Conservation (phyloP, 225 moss, liverwort and hornwort genomes). For the Thuidium tamariscinum region DNA sequence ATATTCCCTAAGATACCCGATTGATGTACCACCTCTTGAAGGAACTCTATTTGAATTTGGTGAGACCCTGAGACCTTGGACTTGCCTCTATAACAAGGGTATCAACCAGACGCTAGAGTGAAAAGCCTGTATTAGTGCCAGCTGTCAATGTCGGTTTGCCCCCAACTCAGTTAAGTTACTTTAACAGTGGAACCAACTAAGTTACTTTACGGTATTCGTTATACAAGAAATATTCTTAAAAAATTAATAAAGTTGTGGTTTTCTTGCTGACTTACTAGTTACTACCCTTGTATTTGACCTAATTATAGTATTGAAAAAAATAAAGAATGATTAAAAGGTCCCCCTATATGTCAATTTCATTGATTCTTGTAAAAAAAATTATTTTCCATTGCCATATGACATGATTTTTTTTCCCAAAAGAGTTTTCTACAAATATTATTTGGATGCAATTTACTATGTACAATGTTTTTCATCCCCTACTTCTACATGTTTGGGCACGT, state of each 20-base stretch:
- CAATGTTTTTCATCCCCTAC: rapidly evolving
- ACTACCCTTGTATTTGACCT: background rate
- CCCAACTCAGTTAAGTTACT: background rate
- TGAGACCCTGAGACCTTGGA: background rate
- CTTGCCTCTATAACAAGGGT: background rate
- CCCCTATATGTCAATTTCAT: background rate
- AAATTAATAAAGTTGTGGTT: background rate
- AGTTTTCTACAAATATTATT: rapidly evolving
- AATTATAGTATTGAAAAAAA: background rate
- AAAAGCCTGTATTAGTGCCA: background rate
- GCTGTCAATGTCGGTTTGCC: background rate
- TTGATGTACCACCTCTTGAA: background rate
- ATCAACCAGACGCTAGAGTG: too few species aligned
- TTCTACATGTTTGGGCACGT: background rate
- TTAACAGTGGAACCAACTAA: background rate
- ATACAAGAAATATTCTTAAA: background rate
- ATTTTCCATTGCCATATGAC: background rate
- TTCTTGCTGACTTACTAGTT: background rate
- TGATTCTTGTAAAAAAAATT: too few species aligned
- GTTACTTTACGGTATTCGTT: background rate
- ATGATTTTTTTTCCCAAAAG: background rate
- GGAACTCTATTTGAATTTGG: background rate
- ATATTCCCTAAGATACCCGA: background rate
- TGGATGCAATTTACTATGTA: background rate
- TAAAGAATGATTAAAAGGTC: rapidly evolving